A percentile compares a stretch with the other conserved stretches of the same genome.
phyloP scores from a whole-genome alignment of 306 rosid genomes.

The Cucurbita moschata region DNA sequence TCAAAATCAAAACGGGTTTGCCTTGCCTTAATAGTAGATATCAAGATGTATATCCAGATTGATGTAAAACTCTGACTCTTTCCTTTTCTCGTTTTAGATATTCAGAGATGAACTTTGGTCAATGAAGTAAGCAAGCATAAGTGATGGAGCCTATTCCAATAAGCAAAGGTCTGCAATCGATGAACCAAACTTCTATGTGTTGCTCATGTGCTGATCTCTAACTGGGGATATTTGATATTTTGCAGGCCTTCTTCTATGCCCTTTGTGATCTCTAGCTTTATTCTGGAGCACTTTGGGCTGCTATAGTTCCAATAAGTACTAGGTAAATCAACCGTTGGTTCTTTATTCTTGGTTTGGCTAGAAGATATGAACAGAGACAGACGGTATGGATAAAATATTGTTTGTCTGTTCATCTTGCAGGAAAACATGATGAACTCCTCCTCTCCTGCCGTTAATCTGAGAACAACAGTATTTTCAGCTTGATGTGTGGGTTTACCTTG shows the following conservation, averaged over 20 bases:
- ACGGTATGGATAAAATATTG: not conserved
- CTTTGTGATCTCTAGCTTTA: constrained; percentile 68
- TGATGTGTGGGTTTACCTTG: constrained; percentile 9
- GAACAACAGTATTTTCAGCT: constrained; percentile 4
- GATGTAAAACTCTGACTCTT: constrained; percentile 3
- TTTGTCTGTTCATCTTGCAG: not conserved
- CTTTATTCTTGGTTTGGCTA: not conserved
- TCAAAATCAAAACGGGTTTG: not conserved
- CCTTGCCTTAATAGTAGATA: not conserved
- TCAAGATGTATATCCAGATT: not conserved
- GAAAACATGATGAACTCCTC: not conserved
- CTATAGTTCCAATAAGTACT: constrained; percentile 43
- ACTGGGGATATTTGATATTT: constrained; percentile 20
- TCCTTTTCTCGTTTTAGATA: constrained; percentile 43
- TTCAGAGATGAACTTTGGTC: constrained; percentile 88
- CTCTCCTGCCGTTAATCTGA: not conserved
- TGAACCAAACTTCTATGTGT: constrained; percentile 10
- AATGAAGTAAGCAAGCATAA: constrained; percentile 54
- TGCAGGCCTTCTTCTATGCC: constrained; percentile 67
- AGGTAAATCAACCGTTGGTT: constrained; percentile 28
- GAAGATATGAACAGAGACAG: no score
- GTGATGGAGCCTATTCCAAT: constrained; percentile 51
- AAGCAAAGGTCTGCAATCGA: constrained; percentile 40
- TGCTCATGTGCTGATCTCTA: constrained; percentile 14
- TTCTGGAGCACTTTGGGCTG: constrained; percentile 83